phyloP scores from a whole-genome alignment of 768 basidiomycete genomes.

The Leccinum broughii region DNA sequence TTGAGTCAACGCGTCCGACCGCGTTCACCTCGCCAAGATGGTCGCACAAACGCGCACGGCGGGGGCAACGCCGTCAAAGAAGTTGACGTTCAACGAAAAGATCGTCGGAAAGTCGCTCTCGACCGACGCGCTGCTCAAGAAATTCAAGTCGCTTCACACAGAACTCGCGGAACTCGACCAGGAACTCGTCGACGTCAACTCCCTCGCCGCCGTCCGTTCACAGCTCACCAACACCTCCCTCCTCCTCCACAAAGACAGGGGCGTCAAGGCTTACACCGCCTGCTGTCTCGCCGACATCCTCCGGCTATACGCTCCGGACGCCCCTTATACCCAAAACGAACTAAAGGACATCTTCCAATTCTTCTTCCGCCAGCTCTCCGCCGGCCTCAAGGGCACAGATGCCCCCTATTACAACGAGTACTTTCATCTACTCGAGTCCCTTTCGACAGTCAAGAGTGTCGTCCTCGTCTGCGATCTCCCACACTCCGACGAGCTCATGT shows the following conservation, averaged over 20 bases:
- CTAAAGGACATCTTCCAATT: slow-evolving; percentile 97
- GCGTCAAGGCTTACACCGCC: slow-evolving; percentile 92
- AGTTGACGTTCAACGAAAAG: slow-evolving; percentile 79
- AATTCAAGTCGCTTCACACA: slow-evolving; percentile 74
- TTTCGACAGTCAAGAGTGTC: slow-evolving; percentile 93
- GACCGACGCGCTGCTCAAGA: slow-evolving; percentile 83
- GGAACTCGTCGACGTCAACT: slow-evolving; percentile 74
- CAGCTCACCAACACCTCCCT: slow-evolving; percentile 81
- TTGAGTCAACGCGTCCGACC: slow-evolving; percentile 11
- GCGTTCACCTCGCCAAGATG: slow-evolving; percentile 40
- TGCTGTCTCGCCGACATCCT: slow-evolving; percentile 95
- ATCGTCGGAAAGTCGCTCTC: slow-evolving; percentile 73
- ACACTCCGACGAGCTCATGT: slow-evolving; percentile 80
- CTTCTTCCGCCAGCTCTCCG: slow-evolving; percentile 83
- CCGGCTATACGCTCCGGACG: slow-evolving; percentile 92
- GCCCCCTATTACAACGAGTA: slow-evolving; percentile 90
- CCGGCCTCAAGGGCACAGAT: slow-evolving; percentile 73
- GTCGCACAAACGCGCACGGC: slow-evolving; percentile 72
- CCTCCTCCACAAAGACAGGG: slow-evolving; percentile 91
- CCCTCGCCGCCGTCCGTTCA: slow-evolving; percentile 67
- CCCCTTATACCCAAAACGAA: slow-evolving; percentile 87
- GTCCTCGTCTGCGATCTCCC: slow-evolving; percentile 93
- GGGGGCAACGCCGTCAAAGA: slow-evolving; percentile 51
- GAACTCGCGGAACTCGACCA: slow-evolving; percentile 86
- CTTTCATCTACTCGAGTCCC: slow-evolving; percentile 89